phyloP scores from a whole-genome alignment of 768 basidiomycete species.

The Sistotremastrum suecicum region DNA sequence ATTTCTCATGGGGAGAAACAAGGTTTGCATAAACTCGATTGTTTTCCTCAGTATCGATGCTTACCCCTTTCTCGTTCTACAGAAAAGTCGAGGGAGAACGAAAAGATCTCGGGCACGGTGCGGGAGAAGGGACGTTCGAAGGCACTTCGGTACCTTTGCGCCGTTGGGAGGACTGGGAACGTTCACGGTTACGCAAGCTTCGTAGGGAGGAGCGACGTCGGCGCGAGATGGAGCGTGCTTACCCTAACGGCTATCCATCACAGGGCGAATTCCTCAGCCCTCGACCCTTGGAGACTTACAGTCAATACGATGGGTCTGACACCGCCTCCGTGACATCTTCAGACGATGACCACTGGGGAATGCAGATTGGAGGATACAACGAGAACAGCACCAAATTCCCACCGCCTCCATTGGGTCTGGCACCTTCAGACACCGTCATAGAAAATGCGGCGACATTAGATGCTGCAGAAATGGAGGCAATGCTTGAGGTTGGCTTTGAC shows the following conservation, averaged over 20 bases:
- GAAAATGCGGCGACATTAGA: slow-evolving; percentile 36
- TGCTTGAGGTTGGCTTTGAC: slow-evolving; percentile 86
- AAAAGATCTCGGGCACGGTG: slow-evolving; percentile 67
- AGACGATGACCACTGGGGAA: slow-evolving; percentile 93
- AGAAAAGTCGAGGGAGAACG: slow-evolving; percentile 93
- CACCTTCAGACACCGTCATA: slow-evolving; percentile 20
- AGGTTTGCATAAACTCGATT: slow-evolving; percentile 36
- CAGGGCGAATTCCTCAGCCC: slow-evolving; percentile 53
- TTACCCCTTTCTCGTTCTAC: slow-evolving; percentile 8
- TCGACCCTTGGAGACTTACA: slow-evolving; percentile 30
- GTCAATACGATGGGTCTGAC: slow-evolving; percentile 67
- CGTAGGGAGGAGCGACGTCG: slow-evolving; percentile 74
- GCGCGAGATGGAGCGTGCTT: slow-evolving; percentile 65
- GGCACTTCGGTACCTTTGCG: slow-evolving; percentile 71
- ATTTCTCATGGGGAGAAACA: slow-evolving; percentile 99
- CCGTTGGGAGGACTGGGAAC: slow-evolving; percentile 99
- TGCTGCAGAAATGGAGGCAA: slow-evolving; percentile 73
- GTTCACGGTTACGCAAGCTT: slow-evolving; percentile 82
- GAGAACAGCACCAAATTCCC: slow-evolving; percentile 68
- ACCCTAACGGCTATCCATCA: slow-evolving; percentile 51
- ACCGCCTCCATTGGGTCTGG: slow-evolving; percentile 69
- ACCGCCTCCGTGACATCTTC: slow-evolving; percentile 69
- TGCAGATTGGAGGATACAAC: slow-evolving; percentile 92
- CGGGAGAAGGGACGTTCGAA: slow-evolving; percentile 35
- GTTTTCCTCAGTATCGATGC: not conserved